Conservation (phyloP, 1,284 basidiomycete species). For the Gymnopus androsaceus region DNA sequence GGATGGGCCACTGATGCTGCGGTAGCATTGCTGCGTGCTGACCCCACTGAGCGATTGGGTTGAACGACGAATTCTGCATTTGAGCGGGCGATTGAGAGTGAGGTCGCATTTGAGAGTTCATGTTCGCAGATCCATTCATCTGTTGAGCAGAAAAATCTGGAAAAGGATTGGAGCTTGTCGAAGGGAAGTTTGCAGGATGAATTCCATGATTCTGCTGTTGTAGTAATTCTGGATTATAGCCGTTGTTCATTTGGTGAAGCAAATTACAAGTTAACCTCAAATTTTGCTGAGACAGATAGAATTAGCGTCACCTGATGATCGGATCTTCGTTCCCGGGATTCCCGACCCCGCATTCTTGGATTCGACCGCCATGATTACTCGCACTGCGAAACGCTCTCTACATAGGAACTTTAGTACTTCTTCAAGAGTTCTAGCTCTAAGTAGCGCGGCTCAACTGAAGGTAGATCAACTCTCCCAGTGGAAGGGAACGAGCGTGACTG, state of each 20-base stretch:
- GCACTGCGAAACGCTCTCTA: constrained; percentile 36
- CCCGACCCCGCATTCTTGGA: constrained; percentile 14
- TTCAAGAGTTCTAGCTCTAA: constrained; percentile 49
- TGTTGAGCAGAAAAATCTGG: constrained; percentile 28
- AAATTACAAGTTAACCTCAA: no score
- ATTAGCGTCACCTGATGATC: neutral
- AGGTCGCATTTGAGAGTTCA: constrained; percentile 13
- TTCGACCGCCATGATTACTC: neutral
- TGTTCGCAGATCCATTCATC: constrained; percentile 5
- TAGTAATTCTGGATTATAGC: no score
- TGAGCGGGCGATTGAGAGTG: constrained; percentile 13
- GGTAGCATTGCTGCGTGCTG: constrained; percentile 16
- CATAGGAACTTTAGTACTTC: constrained; percentile 44
- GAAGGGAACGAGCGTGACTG: constrained; percentile 84
- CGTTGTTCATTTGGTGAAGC: no score
- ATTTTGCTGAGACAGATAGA: no score
- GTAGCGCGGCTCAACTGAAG: constrained; percentile 51
- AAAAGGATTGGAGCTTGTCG: constrained; percentile 35
- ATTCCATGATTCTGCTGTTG: constrained; percentile 27
- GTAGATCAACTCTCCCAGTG: constrained; percentile 76
- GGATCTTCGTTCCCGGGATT: neutral
- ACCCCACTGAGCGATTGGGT: constrained; percentile 14
- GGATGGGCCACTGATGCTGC: constrained; percentile 16
- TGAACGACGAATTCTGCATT: constrained; percentile 6
- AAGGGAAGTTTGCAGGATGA: constrained; percentile 29